These are phyloP conservation scores for Balamuthia mandrillaris DNA, from an alignment of 208 protist species.

Conservation along the genomic window DNA sequence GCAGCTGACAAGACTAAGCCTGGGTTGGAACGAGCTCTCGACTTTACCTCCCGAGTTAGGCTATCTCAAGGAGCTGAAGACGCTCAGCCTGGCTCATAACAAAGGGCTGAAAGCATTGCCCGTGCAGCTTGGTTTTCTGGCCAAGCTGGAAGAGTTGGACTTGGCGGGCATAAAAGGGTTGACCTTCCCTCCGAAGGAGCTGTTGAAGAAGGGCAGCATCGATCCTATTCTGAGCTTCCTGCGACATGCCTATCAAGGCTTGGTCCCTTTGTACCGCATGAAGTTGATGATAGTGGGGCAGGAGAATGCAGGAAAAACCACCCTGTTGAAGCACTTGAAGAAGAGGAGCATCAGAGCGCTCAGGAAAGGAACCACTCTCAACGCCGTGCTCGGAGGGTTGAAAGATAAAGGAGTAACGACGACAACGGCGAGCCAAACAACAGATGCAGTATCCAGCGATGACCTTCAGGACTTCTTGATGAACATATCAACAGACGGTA, in stretches of 20 bases:
- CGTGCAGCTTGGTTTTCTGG: not conserved
- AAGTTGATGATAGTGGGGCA: constrained; percentile 38
- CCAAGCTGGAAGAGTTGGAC: not conserved
- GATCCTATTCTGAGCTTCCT: constrained; percentile 8
- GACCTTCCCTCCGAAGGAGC: not conserved
- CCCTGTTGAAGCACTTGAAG: not conserved
- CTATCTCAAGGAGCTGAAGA: constrained; percentile 15
- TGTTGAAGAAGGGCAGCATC: too few species aligned
- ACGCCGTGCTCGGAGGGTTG: not conserved
- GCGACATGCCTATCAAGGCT: constrained; percentile 1
- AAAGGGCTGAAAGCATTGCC: not conserved
- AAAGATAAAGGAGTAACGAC: not conserved
- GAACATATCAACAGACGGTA: constrained; percentile 30
- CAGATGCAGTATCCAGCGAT: not conserved
- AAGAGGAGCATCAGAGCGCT: too few species aligned
- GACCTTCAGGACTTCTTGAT: not conserved
- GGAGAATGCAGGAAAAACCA: constrained; percentile 7
- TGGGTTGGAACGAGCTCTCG: not conserved
- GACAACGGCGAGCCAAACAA: too few species aligned
- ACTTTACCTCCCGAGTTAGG: not conserved
- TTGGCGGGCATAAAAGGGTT: not conserved
- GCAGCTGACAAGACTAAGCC: not conserved
- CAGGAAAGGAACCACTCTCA: not conserved
- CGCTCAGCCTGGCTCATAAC: not conserved
- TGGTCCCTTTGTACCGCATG: constrained; percentile 8